Evolutionary conservation across 2,329 filamentous ascomycete species (phyloP).

Genomic region (Fusarium compactum): DNA sequence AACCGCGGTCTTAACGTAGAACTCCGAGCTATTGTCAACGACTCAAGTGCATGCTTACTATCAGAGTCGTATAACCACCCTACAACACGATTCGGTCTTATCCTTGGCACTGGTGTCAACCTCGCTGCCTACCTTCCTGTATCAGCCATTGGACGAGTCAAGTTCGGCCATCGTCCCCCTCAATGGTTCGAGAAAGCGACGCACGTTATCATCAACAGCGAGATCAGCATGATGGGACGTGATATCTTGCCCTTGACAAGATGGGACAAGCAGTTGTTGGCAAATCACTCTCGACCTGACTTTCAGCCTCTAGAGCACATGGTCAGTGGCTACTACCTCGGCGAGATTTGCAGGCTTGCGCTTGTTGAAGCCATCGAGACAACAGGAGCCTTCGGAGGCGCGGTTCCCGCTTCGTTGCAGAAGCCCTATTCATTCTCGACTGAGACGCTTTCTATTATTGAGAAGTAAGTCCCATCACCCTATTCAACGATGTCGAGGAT

Average conservation of each 20-base stretch:
- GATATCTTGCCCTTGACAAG: constrained; percentile 69
- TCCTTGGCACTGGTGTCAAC: constrained; percentile 76
- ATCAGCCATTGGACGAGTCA: constrained; percentile 63
- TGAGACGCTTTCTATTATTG: constrained; percentile 68
- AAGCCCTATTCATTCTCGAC: constrained; percentile 70
- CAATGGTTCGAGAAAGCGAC: constrained; percentile 69
- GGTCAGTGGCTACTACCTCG: constrained; percentile 74
- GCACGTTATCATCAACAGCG: constrained; percentile 75
- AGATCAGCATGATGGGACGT: constrained; percentile 74
- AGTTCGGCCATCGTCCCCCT: constrained; percentile 67
- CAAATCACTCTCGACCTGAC: constrained; percentile 65
- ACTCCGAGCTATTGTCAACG: constrained; percentile 73
- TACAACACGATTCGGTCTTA: constrained; percentile 72
- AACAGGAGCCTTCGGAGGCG: constrained; percentile 66
- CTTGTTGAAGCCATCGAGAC: constrained; percentile 69
- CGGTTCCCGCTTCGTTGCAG: constrained; percentile 65
- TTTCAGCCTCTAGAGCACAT: constrained; percentile 74
- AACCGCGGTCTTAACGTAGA: constrained; percentile 65
- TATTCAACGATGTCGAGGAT: background rate
- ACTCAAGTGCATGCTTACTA: constrained; percentile 74
- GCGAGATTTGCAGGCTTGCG: constrained; percentile 71
- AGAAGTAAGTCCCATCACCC: constrained; percentile 60
- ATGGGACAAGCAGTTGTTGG: constrained; percentile 69
- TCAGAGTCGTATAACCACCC: constrained; percentile 71
- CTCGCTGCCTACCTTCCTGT: constrained; percentile 74